These are phyloP conservation scores for Aspergillus panamensis DNA, from an alignment of 495 filamentous ascomycete genomes.

Conservation along the genomic window DNA sequence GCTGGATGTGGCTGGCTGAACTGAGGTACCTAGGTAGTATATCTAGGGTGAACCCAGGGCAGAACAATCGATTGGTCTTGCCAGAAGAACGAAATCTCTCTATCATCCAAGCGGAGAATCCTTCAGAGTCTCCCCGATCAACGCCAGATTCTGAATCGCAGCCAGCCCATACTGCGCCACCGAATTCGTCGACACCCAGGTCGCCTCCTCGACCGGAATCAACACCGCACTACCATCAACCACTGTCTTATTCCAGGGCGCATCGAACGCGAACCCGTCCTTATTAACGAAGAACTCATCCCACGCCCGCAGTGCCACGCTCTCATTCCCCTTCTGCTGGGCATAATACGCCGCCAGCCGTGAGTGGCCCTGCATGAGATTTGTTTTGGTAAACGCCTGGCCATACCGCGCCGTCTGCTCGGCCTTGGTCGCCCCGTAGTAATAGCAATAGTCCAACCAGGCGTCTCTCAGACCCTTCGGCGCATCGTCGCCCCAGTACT, in stretches of 20 bases:
- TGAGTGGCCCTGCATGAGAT: constrained; percentile 42
- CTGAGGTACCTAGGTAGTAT: no score
- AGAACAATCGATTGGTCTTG: no score
- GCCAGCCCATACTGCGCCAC: constrained; percentile 43
- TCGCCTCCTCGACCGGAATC: constrained; percentile 38
- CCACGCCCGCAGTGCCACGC: constrained; percentile 40
- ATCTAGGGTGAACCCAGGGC: no score
- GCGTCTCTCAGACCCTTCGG: constrained; percentile 32
- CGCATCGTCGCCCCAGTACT: constrained; percentile 26
- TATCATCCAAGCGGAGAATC: not conserved
- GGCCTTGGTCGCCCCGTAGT: constrained; percentile 29
- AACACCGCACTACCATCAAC: constrained; percentile 35
- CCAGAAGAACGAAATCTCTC: no score
- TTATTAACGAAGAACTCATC: constrained; percentile 35
- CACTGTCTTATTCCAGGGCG: constrained; percentile 29
- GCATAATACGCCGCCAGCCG: constrained; percentile 41
- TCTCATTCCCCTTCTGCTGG: constrained; percentile 28
- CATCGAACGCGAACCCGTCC: constrained; percentile 32
- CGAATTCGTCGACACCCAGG: constrained; percentile 42
- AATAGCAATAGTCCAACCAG: constrained; percentile 47
- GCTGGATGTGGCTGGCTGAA: no score
- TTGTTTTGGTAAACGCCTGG: constrained; percentile 34
- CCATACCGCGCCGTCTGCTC: constrained; percentile 45
- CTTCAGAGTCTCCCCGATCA: constrained; percentile 11
- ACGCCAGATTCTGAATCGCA: constrained; percentile 43